These are phyloP conservation scores for Rauvolfia tetraphylla DNA, from an alignment of 257 asterid species.

Conservation along the genomic window DNA sequence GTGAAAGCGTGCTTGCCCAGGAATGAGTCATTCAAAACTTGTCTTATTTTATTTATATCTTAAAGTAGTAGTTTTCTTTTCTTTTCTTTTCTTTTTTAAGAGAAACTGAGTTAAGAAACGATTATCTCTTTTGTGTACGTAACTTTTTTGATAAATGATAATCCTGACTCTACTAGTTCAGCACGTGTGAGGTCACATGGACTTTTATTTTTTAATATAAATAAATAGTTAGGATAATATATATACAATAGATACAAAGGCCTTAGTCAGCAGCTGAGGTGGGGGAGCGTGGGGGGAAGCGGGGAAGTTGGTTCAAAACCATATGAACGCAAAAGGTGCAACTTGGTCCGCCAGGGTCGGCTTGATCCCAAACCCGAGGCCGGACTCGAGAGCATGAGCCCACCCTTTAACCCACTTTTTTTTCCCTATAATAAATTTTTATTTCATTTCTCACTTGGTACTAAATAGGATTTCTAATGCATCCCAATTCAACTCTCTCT, in stretches of 20 bases:
- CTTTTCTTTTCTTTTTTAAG: too few relatives aligned
- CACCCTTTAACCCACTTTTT: too few relatives aligned
- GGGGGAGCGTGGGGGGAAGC: background rate
- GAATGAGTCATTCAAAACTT: background rate
- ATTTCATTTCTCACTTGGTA: background rate
- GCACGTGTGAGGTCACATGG: conserved; percentile 38
- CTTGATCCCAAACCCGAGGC: conserved; percentile 25
- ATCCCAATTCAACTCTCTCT: conserved; percentile 9
- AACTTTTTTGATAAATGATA: background rate
- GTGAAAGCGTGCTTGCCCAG: background rate
- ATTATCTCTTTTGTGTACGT: too few relatives aligned
- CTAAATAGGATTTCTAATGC: background rate
- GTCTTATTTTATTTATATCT: background rate
- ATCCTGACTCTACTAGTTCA: background rate
- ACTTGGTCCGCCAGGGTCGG: conserved; percentile 33
- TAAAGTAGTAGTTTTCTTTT: too few relatives aligned
- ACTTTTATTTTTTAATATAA: background rate
- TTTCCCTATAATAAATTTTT: too few relatives aligned
- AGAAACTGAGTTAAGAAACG: too few relatives aligned
- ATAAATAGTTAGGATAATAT: conserved; percentile 1
- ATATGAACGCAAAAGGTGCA: conserved; percentile 27
- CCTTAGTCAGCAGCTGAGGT: background rate
- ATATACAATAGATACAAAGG: background rate
- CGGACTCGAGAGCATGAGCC: background rate
- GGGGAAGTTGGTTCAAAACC: conserved; percentile 9